Percentiles rank a stretch among this genome's conserved stretches.
These are phyloP conservation scores for Eutreptiella sp. DNA, from an alignment of 208 protist species.

Conservation along the genomic window DNA sequence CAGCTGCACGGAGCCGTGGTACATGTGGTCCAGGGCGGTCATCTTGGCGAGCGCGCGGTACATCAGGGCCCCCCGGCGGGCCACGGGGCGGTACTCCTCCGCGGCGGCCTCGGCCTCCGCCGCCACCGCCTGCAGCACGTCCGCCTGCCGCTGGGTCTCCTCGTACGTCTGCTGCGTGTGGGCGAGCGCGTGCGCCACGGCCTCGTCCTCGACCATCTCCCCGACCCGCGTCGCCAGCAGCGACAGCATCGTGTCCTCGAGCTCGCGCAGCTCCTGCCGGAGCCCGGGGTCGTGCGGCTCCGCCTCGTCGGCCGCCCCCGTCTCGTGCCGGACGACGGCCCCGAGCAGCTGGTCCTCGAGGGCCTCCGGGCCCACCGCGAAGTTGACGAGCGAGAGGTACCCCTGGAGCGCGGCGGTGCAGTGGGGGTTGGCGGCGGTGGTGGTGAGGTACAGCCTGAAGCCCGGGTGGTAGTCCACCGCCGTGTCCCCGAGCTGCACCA, in stretches of 20 bases:
- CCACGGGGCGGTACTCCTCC: conserved; percentile 48
- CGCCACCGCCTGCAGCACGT: conserved; percentile 54
- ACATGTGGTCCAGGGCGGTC: conserved; percentile 44
- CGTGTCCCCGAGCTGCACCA: conserved; percentile 63
- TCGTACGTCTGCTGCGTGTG: conserved; percentile 49
- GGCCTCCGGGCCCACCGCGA: conserved; percentile 56
- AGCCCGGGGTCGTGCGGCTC: conserved; percentile 54
- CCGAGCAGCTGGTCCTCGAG: conserved; percentile 66
- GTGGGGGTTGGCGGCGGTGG: conserved; percentile 60
- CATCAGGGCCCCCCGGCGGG: conserved; percentile 47
- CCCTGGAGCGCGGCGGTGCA: conserved; percentile 54
- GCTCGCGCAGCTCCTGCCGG: conserved; percentile 52
- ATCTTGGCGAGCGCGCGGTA: conserved; percentile 67
- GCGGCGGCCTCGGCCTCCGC: conserved; percentile 55
- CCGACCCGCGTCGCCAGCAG: conserved; percentile 43
- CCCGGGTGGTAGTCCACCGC: conserved; percentile 49
- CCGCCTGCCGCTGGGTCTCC: conserved; percentile 48
- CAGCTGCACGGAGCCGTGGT: conserved; percentile 58
- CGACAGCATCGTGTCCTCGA: conserved; percentile 57
- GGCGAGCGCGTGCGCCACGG: conserved; percentile 54
- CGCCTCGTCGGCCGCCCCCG: conserved; percentile 57
- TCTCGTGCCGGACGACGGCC: conserved; percentile 58
- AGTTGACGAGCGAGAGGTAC: conserved; percentile 71
- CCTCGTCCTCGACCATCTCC: conserved; percentile 62
- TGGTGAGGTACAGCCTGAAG: conserved; percentile 67